A percentile compares a stretch with the other conserved stretches of the same genome.
Evolutionary conservation across 176 grass and related monocot genomes (phyloP).

Genomic region (Musa itinerans): DNA sequence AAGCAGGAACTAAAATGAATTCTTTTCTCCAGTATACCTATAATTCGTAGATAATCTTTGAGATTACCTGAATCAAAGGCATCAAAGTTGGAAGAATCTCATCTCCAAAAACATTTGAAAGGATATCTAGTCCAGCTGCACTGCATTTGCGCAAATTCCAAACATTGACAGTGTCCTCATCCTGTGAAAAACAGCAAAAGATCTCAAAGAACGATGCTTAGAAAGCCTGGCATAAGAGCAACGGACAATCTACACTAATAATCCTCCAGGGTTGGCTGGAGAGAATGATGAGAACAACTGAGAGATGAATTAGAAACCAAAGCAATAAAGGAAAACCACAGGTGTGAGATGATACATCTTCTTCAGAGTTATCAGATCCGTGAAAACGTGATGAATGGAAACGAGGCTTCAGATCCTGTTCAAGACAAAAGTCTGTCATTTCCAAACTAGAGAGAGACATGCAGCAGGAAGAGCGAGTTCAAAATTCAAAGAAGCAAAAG

Average conservation of each 20-base stretch:
- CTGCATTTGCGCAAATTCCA: constrained; percentile 98
- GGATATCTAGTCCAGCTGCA: constrained; percentile 87
- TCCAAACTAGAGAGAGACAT: background rate
- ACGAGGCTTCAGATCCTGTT: constrained; percentile 93
- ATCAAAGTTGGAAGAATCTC: constrained; percentile 92
- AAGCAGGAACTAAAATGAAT: no score
- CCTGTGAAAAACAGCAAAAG: constrained; percentile 33
- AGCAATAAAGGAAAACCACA: constrained; percentile 13
- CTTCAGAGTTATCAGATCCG: constrained; percentile 67
- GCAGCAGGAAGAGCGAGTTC: background rate
- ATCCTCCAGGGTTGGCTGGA: constrained; percentile 1
- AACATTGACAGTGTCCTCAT: constrained; percentile 88
- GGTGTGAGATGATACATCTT: constrained; percentile 49
- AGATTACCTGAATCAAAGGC: constrained; percentile 84
- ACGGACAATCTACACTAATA: constrained; percentile 1
- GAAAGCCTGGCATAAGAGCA: background rate
- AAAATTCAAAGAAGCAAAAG: constrained; percentile 10
- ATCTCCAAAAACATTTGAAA: constrained; percentile 91
- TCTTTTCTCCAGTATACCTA: background rate
- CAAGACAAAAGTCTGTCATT: background rate
- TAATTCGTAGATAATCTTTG: background rate
- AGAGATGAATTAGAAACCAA: background rate
- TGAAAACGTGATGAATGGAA: constrained; percentile 97
- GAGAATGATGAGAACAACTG: background rate
- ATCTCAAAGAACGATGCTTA: background rate